These are phyloP conservation scores for Dictyostelium discoideum DNA, from an alignment of 78 protist genomes.

Conservation along the genomic window DNA sequence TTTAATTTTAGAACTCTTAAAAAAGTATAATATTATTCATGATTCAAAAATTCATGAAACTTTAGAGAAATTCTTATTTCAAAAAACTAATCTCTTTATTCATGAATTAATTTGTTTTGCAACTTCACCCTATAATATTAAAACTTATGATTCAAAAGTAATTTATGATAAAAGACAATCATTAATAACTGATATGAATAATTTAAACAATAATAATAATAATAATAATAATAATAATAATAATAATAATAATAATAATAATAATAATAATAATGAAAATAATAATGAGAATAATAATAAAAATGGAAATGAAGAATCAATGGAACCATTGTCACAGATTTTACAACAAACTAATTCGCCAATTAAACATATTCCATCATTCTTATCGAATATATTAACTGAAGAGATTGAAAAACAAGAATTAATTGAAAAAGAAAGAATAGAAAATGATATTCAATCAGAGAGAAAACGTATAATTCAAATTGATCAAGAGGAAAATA, in stretches of 20 bases:
- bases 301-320: background rate
- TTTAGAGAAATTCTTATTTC: constrained; percentile 24
- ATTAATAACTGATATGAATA: background rate
- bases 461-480: background rate
- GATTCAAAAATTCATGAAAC: background rate
- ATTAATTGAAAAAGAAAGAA: background rate
- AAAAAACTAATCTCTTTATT: constrained; percentile 35
- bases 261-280: too few species aligned
- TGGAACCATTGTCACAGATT: background rate
- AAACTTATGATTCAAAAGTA: constrained; percentile 34
- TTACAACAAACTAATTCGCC: background rate
- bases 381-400: background rate
- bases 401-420: constrained; percentile 1
- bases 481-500: background rate
- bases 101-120: constrained; percentile 73
- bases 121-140: constrained; percentile 27
- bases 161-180: constrained; percentile 15
- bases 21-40: background rate
- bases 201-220: background rate
- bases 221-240: background rate
- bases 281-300: background rate
- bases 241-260: background rate
- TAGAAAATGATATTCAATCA: background rate
- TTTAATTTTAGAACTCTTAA: constrained; percentile 4
- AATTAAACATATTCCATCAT: background rate